A percentile compares a stretch with the other conserved stretches of the same genome.
Conservation (phyloP, 108 stramenopile genomes). For the Mayamaea pseudoterrestris region DNA sequence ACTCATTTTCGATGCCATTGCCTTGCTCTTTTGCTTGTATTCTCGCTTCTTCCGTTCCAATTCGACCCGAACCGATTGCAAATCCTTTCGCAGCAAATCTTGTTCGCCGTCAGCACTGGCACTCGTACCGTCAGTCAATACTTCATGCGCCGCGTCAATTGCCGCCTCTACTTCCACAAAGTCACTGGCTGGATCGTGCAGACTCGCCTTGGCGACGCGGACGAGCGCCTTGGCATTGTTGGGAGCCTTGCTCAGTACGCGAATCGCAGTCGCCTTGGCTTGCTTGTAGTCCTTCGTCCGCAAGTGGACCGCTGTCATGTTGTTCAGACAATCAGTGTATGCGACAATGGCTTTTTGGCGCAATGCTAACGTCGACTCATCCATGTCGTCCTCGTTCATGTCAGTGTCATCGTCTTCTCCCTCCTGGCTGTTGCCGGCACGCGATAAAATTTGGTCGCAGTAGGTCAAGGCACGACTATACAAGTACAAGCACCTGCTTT, state of each 20-base stretch:
- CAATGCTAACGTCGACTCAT: conserved; percentile 1
- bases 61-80: conserved; percentile 12
- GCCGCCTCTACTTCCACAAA: conserved; percentile 36
- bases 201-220: conserved; percentile 31
- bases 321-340: conserved; percentile 39
- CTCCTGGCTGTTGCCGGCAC: conserved; percentile 19
- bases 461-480: conserved; percentile 14
- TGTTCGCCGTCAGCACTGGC: conserved; percentile 11
- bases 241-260: conserved; percentile 26
- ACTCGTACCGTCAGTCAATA: neutral
- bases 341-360: conserved; percentile 12
- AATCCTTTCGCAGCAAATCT: conserved; percentile 9
- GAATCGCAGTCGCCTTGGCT: conserved; percentile 32
- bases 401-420: conserved; percentile 2
- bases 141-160: conserved; percentile 21
- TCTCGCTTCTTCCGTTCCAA: conserved; percentile 16
- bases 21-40: conserved; percentile 4
- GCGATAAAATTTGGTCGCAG: conserved; percentile 20
- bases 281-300: conserved; percentile 29
- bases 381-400: neutral
- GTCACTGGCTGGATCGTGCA: conserved; percentile 31
- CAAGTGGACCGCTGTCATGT: conserved; percentile 32
- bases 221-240: conserved; percentile 35
- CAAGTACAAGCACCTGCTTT: too few relatives aligned
- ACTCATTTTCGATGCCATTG: conserved; percentile 1